Evolutionary conservation across 495 filamentous ascomycete genomes (phyloP).

Genomic region (Xylaria scruposa): DNA sequence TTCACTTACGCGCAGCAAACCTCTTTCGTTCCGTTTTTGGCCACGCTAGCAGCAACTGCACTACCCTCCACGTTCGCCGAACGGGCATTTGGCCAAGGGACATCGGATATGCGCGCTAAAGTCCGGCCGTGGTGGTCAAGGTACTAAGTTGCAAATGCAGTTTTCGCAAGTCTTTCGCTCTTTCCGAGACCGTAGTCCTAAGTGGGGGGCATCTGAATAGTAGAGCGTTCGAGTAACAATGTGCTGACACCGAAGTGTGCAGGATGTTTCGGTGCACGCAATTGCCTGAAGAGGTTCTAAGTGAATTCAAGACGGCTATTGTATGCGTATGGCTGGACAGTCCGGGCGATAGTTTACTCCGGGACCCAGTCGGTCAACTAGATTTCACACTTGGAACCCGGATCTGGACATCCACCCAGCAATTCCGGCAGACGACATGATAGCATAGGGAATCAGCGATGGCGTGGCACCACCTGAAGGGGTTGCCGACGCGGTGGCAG

Average conservation of each 20-base stretch:
- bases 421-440: constrained; percentile 36
- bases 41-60: constrained; percentile 55
- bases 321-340: neutral
- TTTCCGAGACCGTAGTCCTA: constrained; percentile 29
- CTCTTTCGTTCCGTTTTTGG: constrained; percentile 47
- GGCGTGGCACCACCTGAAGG: constrained; percentile 45
- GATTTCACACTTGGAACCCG: too few species aligned
- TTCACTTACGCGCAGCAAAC: constrained; percentile 22
- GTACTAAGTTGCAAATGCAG: constrained; percentile 42
- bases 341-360: neutral
- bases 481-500: constrained; percentile 50
- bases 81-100: constrained; percentile 45
- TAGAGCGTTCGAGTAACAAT: constrained; percentile 44
- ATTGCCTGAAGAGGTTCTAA: constrained; percentile 3
- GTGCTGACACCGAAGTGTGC: constrained; percentile 48
- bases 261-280: constrained; percentile 47
- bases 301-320: neutral
- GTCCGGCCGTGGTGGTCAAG: constrained; percentile 46
- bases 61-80: constrained; percentile 43
- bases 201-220: constrained; percentile 43
- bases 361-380: too few species aligned
- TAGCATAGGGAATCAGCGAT: constrained; percentile 53
- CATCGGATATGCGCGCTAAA: constrained; percentile 41
- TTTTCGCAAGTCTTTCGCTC: constrained; percentile 43
- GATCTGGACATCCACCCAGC: constrained; percentile 22